phyloP scores from a whole-genome alignment of 345 rosid genomes.

The Populus alba region DNA sequence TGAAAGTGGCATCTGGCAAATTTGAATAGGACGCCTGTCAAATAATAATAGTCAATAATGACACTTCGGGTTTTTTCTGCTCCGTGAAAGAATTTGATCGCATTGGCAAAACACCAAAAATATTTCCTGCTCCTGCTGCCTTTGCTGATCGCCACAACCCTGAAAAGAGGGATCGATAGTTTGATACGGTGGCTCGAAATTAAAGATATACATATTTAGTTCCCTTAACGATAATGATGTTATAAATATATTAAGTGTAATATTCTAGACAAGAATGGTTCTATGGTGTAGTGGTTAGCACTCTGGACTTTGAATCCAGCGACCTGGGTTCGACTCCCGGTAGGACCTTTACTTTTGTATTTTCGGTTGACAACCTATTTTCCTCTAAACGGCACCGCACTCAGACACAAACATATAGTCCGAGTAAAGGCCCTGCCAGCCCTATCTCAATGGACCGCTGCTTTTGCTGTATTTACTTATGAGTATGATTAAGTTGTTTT shows the following conservation, averaged over 20 bases:
- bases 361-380: too few species aligned
- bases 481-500: too few species aligned
- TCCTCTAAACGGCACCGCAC: background rate
- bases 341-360: slow-evolving; percentile 46
- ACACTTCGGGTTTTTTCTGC: background rate
- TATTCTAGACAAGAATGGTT: slow-evolving; percentile 24
- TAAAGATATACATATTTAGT: too few species aligned
- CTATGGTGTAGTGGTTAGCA: slow-evolving; percentile 99
- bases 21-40: slow-evolving; percentile 84
- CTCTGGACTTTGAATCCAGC: slow-evolving; percentile 99
- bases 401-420: background rate
- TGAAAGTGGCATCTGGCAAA: slow-evolving; percentile 91
- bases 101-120: too few species aligned
- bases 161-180: too few species aligned
- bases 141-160: too few species aligned
- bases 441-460: background rate
- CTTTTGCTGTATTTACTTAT: background rate
- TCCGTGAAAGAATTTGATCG: too few species aligned
- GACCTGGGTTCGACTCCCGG: slow-evolving; percentile 99
- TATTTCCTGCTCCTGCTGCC: too few species aligned
- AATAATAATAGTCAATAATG: slow-evolving; percentile 7
- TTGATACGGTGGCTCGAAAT: too few species aligned
- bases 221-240: too few species aligned
- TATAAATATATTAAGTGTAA: background rate
- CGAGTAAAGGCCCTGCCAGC: background rate